Evolutionary conservation across 495 filamentous ascomycete genomes (phyloP).

Genomic region (Penicillium silybi): DNA sequence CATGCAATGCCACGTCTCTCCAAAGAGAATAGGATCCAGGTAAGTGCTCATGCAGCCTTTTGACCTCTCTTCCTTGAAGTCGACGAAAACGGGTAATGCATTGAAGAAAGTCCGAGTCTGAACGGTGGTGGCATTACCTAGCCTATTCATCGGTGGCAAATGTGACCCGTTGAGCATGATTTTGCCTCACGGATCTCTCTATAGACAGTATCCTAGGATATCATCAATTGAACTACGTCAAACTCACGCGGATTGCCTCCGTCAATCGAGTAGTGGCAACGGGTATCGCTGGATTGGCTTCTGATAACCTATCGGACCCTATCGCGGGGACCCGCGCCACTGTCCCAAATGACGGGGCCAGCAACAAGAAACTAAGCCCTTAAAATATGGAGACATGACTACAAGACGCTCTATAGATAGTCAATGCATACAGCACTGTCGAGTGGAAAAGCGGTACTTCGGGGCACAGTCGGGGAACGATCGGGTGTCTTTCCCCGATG

Average conservation of each 20-base stretch:
- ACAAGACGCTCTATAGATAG: no score
- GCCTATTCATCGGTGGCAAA: not conserved
- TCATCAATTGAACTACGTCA: not conserved
- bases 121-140: not conserved
- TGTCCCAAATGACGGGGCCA: no score
- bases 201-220: not conserved
- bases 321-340: not conserved
- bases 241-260: not conserved
- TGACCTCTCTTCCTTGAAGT: no score
- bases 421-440: no score
- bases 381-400: no score
- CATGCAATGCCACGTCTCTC: not conserved
- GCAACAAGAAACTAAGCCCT: not conserved
- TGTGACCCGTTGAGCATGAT: not conserved
- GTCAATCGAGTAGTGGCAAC: not conserved
- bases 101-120: not conserved
- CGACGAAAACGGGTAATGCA: not conserved
- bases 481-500: no score
- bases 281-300: constrained; percentile 9
- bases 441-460: no score
- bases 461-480: no score
- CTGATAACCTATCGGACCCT: constrained; percentile 15
- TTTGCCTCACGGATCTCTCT: not conserved
- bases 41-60: not conserved
- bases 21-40: not conserved